Base-by-base conservation (phyloP, 192 early-diverging fungal species). In the Backusella mclennaniae region DNA sequence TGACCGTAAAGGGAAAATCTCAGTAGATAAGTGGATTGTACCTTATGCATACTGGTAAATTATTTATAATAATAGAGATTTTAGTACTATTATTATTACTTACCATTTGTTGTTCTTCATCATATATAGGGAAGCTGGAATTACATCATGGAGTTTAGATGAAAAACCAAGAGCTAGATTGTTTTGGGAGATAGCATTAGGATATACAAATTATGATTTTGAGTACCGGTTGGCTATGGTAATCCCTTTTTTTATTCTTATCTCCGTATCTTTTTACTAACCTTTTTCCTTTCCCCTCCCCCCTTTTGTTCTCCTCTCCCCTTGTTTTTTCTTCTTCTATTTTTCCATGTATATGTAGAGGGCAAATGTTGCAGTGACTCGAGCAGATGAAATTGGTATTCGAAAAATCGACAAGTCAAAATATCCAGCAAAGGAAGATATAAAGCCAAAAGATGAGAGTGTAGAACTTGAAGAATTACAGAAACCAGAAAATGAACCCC, bases 21-120 rank as follows among this genome's bases (percentile, higher is more conserved):
- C 46, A 19, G 74, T 83, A 3, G 85, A 89, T 46, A 80, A 79
- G 15, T 89, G 86, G 86, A 80, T 87, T 35, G 74, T 87, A 15
- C 87, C 87, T 21, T 89, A 86, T 73, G 81, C 87, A 12, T 87
- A 82, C 41, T 89, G 87, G 85, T 80, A 85, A 38, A 3, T n/a
- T 11, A 3, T 23, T 23, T 41, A 35, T 69, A 38, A 21, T 69
- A 38, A 26, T 63, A 11, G 26, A 9, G 46, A 33, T 33, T 72
- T 33, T 44, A 49, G 31, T 72, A 72, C 19, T 44, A 7, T 52
- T 44, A 14, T 52, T 52, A 2, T 12, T 21, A 21, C 15, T 23
- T 6, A 6, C 15, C 66, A 8, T 29, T 63, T 74, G 3, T 11
- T 6, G 6, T 36, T 38, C 12, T 17, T 49, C 4, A 56, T 4